Percentiles rank a stretch among this genome's conserved stretches.
phyloP scores from a whole-genome alignment of 75 land plant genomes.

The Cupressus sempervirens region DNA sequence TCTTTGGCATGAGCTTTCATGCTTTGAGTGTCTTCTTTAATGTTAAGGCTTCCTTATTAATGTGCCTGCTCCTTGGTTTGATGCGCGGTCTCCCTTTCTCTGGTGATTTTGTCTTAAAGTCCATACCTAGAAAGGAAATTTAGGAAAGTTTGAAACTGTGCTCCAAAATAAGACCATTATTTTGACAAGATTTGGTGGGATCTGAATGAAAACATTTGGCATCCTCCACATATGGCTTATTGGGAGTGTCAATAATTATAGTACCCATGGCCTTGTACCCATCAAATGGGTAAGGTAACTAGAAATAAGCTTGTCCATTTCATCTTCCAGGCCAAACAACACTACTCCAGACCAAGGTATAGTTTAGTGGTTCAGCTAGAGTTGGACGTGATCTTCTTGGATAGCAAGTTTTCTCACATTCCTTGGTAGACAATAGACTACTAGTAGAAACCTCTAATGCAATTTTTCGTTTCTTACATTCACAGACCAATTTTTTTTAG shows the following conservation, averaged over 20 bases:
- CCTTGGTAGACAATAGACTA: background rate
- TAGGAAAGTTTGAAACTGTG: background rate
- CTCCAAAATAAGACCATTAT: slow-evolving; percentile 44
- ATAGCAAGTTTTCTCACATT: slow-evolving; percentile 1
- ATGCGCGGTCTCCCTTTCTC: slow-evolving; percentile 34
- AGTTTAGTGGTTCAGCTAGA: slow-evolving; percentile 51
- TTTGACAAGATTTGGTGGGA: slow-evolving; percentile 45
- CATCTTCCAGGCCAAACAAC: slow-evolving; percentile 37
- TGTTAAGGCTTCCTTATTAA: too few relatives aligned
- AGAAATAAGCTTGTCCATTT: slow-evolving; percentile 51
- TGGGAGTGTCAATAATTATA: slow-evolving; percentile 39
- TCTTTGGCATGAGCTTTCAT: too few relatives aligned
- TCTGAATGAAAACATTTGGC: slow-evolving; percentile 65
- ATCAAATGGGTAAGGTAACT: slow-evolving; percentile 66
- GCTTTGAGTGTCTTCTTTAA: too few relatives aligned
- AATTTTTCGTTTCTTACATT: slow-evolving; percentile 2
- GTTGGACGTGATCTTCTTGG: slow-evolving; percentile 4
- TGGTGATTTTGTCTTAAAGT: slow-evolving; percentile 26
- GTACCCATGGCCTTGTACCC: slow-evolving; percentile 73
- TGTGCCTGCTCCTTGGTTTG: too few relatives aligned
- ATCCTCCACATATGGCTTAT: slow-evolving; percentile 51
- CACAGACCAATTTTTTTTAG: background rate
- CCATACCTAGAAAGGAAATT: slow-evolving; percentile 30
- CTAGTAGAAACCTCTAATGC: slow-evolving; percentile 9
- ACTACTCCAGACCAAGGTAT: slow-evolving; percentile 67